These are phyloP conservation scores for Phytophthora aleatoria DNA, from an alignment of 352 stramenopile species.

Conservation along the genomic window DNA sequence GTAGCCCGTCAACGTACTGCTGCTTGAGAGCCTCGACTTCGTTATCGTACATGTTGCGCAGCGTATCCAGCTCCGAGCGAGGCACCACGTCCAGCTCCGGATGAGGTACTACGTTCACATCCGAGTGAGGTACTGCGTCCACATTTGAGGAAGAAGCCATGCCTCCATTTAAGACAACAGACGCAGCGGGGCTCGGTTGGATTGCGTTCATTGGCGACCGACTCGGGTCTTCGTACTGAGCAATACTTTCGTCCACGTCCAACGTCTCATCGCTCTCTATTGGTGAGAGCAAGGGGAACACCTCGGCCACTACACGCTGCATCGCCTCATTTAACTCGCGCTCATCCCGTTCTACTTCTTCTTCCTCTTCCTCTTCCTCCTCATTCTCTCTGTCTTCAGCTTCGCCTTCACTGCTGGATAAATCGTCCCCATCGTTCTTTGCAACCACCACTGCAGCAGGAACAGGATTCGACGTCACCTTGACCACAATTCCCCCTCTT, in stretches of 20 bases:
- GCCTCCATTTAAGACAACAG: background rate
- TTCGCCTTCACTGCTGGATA: conserved; percentile 59
- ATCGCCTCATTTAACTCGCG: conserved; percentile 51
- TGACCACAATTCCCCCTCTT: background rate
- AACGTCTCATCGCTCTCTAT: conserved; percentile 47
- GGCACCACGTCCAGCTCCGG: conserved; percentile 10
- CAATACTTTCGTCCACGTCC: conserved; percentile 50
- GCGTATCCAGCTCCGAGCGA: conserved; percentile 45
- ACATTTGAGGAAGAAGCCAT: background rate
- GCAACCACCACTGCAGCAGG: background rate
- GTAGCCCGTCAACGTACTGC: conserved; percentile 57
- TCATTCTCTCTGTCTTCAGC: conserved; percentile 39
- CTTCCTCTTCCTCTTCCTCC: conserved; percentile 20
- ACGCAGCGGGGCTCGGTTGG: conserved; percentile 6
- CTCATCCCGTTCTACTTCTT: conserved; percentile 53
- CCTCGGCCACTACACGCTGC: conserved; percentile 52
- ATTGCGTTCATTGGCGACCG: conserved; percentile 27
- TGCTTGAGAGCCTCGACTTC: conserved; percentile 58
- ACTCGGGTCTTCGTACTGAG: conserved; percentile 53
- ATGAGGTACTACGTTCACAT: background rate
- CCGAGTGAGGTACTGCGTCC: background rate
- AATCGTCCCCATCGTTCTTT: conserved; percentile 44
- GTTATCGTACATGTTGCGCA: conserved; percentile 41
- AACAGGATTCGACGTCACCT: conserved; percentile 2
- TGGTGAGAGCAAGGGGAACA: conserved; percentile 43